Base-by-base conservation (phyloP, 2,329 filamentous ascomycete species). In the Fusarium sublunatum region DNA sequence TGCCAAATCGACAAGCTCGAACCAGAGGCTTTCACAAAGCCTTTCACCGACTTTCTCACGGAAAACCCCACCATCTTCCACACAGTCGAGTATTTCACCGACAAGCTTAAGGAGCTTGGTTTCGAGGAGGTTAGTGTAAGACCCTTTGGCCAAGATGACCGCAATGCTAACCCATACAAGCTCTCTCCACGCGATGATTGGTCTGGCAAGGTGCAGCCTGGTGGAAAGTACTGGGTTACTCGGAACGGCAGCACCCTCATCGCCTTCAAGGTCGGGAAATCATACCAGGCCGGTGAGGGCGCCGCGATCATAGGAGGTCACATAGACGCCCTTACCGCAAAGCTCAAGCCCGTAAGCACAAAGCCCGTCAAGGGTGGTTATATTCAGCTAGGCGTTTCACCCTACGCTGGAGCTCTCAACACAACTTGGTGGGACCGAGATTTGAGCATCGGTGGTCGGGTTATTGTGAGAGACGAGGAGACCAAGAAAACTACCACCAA, bases 401-500 rank as follows among this genome's bases (percentile, higher is more conserved):
- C 91, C 1, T 99, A 98, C 74, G 94, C 93, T 9, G 94, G 95
- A 46, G 93, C 83, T 2, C 79, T 98, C 61, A 95, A 93, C 74
- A 82, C 83, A 62, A 98, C 95, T 1, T 98, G 95, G 95, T 98
- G 93, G 94, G 95, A 98, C 76, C 87, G 95, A 34, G 95, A 99
- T 76, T 84, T 99, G 47, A 89, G 91, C 65, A 91, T 98, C 69
- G 95, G 93, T 64, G 95, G 95, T 35, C 85, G 93, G 40, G 94
- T 98, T 5, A 82, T 98, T 44, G 88, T 98, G 41, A 91, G 88
- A 64, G 89, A 97, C 68, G 74, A 83, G 5, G 78, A 81, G 43
- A 86, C 86, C 3, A 90, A 90, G 67, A 96, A 94, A 83, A 92
- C 96, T 32, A 82, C 85, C 22, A 88, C 86, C 28, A 91, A 89